Evolutionary conservation across 257 asterid genomes (phyloP), one percentile per base, ranked within the genome.

Genomic region (Galeopsis tetrahit): DNA sequence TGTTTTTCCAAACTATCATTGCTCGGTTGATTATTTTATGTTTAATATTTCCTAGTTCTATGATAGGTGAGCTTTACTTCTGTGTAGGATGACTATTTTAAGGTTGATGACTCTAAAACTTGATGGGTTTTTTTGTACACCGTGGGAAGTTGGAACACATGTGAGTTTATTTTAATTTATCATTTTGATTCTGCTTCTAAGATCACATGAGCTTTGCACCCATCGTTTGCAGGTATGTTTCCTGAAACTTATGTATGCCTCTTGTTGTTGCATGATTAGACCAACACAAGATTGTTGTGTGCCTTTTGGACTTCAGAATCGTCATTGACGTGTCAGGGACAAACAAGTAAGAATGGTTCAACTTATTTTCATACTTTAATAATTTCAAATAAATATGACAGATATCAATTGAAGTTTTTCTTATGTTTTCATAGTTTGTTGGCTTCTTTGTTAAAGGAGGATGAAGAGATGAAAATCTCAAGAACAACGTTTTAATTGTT

Each of bases 181-280:
- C 28, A 21, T 21, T 21, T 21, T 21, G 28, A 21, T 21, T 21
- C 28, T 21, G 28, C 28, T 21, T 21, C 28, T 21, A 21, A 1
- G 28, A 21, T 21, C 28, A 21, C 28, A 21, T 21, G 28, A 21
- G 28, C 28, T 21, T 21, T 21, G 28, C 28, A 21, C 28, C 28
- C 28, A 21, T 21, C 28, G 28, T 51, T 10, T 56, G 31, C 28
- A 34, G 14, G 28, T 77, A 48, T 66, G 60, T 72, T 72, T 58
- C 33, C 61, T 51, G 56, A 14, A 66, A 77, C 38, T 59, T 59
- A 39, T 71, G 4, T 31, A 34, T 66, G 75, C 62, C 62, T 66
- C 67, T 39, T 51, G 59, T 32, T 34, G 15, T 42, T 34, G 67
- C 52, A 14, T 63, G 66, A 10, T 68, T 36, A 31, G 33, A 75